phyloP scores from a whole-genome alignment of 2,329 filamentous ascomycete species.

The Byssothecium circinans region DNA sequence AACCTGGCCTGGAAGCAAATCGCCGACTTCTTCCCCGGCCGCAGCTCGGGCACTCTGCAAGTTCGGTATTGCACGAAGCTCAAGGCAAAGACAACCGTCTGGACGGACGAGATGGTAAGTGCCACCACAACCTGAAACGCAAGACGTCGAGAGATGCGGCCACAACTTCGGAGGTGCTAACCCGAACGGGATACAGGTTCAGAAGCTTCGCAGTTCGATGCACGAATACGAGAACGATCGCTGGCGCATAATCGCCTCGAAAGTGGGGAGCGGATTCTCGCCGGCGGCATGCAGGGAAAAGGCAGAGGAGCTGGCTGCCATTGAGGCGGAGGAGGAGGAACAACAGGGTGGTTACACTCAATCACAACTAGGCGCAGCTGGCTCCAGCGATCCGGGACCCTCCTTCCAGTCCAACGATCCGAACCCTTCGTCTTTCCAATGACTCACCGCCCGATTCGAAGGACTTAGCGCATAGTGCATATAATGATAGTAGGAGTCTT shows the following conservation, averaged over 20 bases:
- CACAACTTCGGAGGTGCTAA: constrained; percentile 38
- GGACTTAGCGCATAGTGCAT: constrained; percentile 30
- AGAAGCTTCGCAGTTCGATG: constrained; percentile 74
- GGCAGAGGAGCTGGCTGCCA: constrained; percentile 60
- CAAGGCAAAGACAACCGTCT: constrained; percentile 89
- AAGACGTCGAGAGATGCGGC: constrained; percentile 36
- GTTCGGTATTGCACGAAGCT: constrained; percentile 94
- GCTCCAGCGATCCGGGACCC: constrained; percentile 29
- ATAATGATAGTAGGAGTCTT: constrained; percentile 11
- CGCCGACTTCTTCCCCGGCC: constrained; percentile 89
- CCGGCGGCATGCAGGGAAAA: constrained; percentile 85
- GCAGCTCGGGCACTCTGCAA: constrained; percentile 87
- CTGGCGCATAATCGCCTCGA: constrained; percentile 89
- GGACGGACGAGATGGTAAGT: constrained; percentile 90
- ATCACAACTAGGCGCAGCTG: constrained; percentile 30
- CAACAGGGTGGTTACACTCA: constrained; percentile 37
- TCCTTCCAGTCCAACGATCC: constrained; percentile 29
- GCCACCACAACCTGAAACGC: constrained; percentile 31
- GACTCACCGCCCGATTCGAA: constrained; percentile 40
- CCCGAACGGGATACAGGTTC: constrained; percentile 59
- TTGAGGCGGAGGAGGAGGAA: constrained; percentile 32
- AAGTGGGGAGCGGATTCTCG: constrained; percentile 87
- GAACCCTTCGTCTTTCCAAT: constrained; percentile 36
- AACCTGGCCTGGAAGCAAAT: constrained; percentile 98
- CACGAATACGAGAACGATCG: constrained; percentile 88